Evolutionary conservation across 1,284 basidiomycete genomes (phyloP).

Genomic region (Chalciporus piperatoides): DNA sequence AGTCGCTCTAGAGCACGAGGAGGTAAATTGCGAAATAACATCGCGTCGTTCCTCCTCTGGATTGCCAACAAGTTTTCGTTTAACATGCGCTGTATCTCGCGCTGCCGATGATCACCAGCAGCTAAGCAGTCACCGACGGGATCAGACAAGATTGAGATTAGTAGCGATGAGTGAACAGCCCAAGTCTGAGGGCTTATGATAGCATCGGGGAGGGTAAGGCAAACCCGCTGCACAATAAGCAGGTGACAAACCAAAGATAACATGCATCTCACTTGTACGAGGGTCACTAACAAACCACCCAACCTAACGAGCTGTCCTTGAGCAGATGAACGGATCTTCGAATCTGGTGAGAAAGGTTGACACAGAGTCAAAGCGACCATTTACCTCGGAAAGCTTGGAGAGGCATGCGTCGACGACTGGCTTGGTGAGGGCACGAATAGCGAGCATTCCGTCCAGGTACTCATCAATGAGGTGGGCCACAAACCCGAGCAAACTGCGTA

Average conservation of each 20-base stretch:
- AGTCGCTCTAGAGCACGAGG: conserved; percentile 54
- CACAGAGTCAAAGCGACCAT: background rate
- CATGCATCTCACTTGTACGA: conserved; percentile 54
- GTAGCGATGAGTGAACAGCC: conserved; percentile 46
- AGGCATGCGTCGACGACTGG: conserved; percentile 69
- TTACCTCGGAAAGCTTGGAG: conserved; percentile 66
- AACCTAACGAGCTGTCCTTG: conserved; percentile 56
- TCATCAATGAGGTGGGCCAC: conserved; percentile 75
- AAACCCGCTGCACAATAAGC: conserved; percentile 48
- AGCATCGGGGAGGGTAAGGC: conserved; percentile 62
- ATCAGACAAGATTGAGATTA: conserved; percentile 45
- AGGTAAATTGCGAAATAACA: conserved; percentile 69
- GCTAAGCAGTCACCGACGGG: conserved; percentile 32
- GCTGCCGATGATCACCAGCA: conserved; percentile 34
- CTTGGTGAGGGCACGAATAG: conserved; percentile 58
- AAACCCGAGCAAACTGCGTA: too few relatives aligned
- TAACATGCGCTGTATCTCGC: conserved; percentile 44
- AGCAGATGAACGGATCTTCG: conserved; percentile 50
- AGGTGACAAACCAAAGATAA: background rate
- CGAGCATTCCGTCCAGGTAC: conserved; percentile 72
- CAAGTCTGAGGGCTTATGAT: conserved; percentile 74
- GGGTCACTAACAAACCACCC: conserved; percentile 48
- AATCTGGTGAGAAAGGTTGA: background rate
- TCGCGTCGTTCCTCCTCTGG: conserved; percentile 67
- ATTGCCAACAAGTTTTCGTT: conserved; percentile 54